These are phyloP conservation scores for Blastocystis sp. DNA, from an alignment of 352 stramenopile genomes.

Conservation along the genomic window DNA sequence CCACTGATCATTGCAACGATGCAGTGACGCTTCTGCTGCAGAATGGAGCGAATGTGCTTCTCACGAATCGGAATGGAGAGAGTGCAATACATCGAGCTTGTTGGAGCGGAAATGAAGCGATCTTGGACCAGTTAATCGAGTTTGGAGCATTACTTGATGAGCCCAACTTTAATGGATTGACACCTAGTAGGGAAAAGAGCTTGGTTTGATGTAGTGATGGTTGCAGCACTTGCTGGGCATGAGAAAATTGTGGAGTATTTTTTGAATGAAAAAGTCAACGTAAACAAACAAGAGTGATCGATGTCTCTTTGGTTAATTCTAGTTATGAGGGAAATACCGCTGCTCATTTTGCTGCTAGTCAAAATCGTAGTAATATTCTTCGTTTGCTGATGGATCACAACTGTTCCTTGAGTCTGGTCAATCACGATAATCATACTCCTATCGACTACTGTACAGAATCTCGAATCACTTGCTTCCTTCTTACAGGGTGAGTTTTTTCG, in stretches of 20 bases:
- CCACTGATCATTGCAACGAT: background rate
- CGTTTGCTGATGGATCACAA: background rate
- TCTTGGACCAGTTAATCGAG: background rate
- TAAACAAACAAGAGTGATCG: conserved; percentile 5
- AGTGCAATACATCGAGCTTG: conserved; percentile 6
- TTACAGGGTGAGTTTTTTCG: background rate
- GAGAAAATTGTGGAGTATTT: background rate
- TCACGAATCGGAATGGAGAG: conserved; percentile 26
- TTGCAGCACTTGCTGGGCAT: background rate
- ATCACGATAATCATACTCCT: background rate
- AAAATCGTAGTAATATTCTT: background rate
- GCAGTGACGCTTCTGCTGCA: background rate
- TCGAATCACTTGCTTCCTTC: background rate
- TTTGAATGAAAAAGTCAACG: background rate
- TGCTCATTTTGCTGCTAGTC: background rate
- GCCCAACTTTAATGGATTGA: conserved; percentile 24
- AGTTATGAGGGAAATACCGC: conserved; percentile 44
- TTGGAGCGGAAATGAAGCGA: conserved; percentile 3
- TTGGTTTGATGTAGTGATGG: conserved; percentile 23
- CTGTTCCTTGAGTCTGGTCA: background rate
- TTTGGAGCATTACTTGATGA: background rate
- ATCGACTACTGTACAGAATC: conserved; percentile 15
- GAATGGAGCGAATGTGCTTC: background rate
- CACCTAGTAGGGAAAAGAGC: background rate
- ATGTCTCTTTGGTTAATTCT: background rate